Evolutionary conservation across 2,329 filamentous ascomycete genomes (phyloP).

Genomic region (Hypoxylon sp.): DNA sequence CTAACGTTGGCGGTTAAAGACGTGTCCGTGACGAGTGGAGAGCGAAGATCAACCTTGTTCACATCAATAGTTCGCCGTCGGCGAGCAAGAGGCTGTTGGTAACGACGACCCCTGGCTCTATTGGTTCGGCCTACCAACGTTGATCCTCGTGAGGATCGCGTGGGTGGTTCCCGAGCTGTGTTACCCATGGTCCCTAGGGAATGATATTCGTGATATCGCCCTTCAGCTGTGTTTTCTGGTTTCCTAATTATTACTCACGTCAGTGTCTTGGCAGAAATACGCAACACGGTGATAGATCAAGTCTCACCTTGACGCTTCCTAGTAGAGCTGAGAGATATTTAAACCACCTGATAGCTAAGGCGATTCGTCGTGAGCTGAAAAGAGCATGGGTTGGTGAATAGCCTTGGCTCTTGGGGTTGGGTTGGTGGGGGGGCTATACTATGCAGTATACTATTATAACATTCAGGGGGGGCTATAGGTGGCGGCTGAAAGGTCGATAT

Average conservation of each 20-base stretch:
- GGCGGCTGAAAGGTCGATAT: constrained; percentile 5
- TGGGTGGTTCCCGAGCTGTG: constrained; percentile 1
- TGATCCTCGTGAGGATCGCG: neutral
- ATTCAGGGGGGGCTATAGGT: constrained; percentile 8
- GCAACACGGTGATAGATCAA: neutral
- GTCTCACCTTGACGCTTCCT: neutral
- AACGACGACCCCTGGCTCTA: constrained; percentile 1
- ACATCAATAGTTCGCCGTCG: constrained; percentile 1
- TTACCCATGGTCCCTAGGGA: constrained; percentile 11
- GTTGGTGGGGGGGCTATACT: constrained; percentile 2
- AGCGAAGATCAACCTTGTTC: neutral
- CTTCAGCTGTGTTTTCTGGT: neutral
- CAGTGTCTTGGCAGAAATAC: neutral
- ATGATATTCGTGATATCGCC: neutral
- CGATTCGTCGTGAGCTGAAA: constrained; percentile 11
- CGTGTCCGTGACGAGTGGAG: neutral
- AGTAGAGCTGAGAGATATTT: neutral
- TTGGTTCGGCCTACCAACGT: neutral
- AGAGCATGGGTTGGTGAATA: neutral
- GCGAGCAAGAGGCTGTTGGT: neutral
- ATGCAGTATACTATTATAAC: constrained; percentile 1
- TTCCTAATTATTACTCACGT: neutral
- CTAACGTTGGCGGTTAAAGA: neutral
- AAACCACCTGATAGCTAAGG: neutral
- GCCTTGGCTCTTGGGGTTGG: too few relatives aligned